A percentile compares a stretch with the other conserved stretches of the same genome.
These are phyloP conservation scores for Paramecium biaurelia DNA, from an alignment of 73 alveolate species.

Conservation along the genomic window DNA sequence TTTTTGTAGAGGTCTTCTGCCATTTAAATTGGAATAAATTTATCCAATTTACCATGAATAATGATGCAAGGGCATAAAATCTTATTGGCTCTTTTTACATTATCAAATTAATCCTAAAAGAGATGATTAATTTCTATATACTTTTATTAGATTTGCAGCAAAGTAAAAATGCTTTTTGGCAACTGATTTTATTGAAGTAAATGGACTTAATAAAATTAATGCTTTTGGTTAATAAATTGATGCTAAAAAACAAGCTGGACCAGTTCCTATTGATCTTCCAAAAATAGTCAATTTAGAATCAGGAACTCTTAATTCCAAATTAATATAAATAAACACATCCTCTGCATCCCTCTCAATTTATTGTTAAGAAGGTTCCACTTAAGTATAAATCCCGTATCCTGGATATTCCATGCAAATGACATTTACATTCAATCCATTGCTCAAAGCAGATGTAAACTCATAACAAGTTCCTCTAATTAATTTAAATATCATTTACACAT, in stretches of 20 bases:
- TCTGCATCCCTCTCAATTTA: conserved; percentile 74
- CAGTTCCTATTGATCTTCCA: conserved; percentile 88
- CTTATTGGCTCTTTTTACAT: conserved; percentile 15
- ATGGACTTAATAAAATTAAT: conserved; percentile 85
- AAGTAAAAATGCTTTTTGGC: conserved; percentile 80
- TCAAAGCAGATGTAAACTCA: conserved; percentile 74
- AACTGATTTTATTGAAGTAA: conserved; percentile 86
- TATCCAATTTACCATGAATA: conserved; percentile 96
- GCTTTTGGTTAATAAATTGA: conserved; percentile 73
- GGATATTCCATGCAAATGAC: conserved; percentile 92
- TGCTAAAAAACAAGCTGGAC: conserved; percentile 90
- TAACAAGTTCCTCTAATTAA: conserved; percentile 71
- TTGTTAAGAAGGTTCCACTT: conserved; percentile 76
- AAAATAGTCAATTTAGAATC: conserved; percentile 18
- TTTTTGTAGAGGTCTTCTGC: conserved; percentile 14
- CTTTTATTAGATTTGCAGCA: conserved; percentile 64
- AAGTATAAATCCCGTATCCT: conserved; percentile 84
- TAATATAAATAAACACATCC: conserved; percentile 74
- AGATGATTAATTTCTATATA: neutral
- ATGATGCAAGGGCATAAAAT: conserved; percentile 89
- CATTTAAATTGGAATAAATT: conserved; percentile 76
- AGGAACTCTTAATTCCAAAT: conserved; percentile 4
- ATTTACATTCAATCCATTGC: conserved; percentile 77
- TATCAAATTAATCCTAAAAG: conserved; percentile 32
- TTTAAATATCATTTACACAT: conserved; percentile 53